Conservation (phyloP, 371 early-diverging fungal species). For the Rhizopus sp. region DNA sequence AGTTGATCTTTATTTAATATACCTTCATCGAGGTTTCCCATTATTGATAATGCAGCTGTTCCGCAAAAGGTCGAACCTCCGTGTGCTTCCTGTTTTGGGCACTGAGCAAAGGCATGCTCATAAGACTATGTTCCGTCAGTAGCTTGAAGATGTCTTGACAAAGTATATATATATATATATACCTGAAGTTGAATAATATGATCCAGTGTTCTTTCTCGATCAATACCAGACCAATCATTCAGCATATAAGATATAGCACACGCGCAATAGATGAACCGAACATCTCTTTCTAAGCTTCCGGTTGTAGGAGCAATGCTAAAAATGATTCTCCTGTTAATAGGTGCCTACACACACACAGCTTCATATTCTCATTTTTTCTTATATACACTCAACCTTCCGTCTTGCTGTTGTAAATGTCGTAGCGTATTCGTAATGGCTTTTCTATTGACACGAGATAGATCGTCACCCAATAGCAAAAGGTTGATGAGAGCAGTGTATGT, state of each 20-base stretch:
- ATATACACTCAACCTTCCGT: constrained; percentile 66
- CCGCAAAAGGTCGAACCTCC: constrained; percentile 94
- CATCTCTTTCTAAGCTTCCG: constrained; percentile 76
- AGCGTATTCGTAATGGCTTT: constrained; percentile 64
- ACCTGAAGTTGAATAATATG: constrained; percentile 75
- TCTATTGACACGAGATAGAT: constrained; percentile 80
- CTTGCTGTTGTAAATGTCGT: constrained; percentile 64
- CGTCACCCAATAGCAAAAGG: constrained; percentile 87
- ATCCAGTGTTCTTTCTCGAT: constrained; percentile 58
- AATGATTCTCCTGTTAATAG: background rate
- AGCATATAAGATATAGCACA: constrained; percentile 80
- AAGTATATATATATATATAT: constrained; percentile 1
- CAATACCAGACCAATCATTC: constrained; percentile 87
- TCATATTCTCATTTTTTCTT: background rate
- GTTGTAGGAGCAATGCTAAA: constrained; percentile 67
- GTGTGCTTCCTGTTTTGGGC: constrained; percentile 84
- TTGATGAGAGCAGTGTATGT: constrained; percentile 89
- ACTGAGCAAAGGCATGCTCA: constrained; percentile 84
- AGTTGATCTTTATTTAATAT: constrained; percentile 59
- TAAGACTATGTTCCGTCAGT: constrained; percentile 48
- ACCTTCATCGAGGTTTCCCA: constrained; percentile 64
- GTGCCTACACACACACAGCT: too few relatives aligned
- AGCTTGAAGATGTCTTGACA: too few relatives aligned
- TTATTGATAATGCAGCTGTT: constrained; percentile 78
- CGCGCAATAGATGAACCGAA: constrained; percentile 92